Conservation (phyloP, 1,284 basidiomycete species). For the Cryptococcus sp. region DNA sequence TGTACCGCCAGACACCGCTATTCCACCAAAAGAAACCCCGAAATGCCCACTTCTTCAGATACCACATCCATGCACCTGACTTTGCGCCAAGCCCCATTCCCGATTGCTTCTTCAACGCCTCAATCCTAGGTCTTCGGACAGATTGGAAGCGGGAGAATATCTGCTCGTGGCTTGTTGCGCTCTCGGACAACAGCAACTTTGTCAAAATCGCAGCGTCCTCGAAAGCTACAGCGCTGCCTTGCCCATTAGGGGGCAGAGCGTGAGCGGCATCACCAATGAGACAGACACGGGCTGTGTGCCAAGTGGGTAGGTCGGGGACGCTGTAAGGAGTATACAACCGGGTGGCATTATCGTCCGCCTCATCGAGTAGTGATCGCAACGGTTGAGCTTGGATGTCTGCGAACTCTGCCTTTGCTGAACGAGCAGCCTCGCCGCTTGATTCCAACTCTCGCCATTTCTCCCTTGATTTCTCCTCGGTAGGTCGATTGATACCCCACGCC, state of each 20-base stretch:
- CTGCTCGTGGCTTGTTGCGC: conserved; percentile 2
- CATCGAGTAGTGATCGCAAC: conserved; percentile 21
- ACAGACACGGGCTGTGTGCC: conserved; percentile 20
- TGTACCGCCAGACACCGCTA: conserved; percentile 8
- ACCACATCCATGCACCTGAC: conserved; percentile 26
- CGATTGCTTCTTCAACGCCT: conserved; percentile 5
- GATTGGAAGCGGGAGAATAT: conserved; percentile 24
- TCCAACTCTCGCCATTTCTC: conserved; percentile 26
- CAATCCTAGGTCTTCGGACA: conserved; percentile 20
- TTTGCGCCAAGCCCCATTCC: conserved; percentile 9
- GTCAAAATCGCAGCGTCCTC: conserved; percentile 31
- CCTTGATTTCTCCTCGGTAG: conserved; percentile 15
- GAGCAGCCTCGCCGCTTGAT: conserved; percentile 23
- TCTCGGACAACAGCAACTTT: conserved; percentile 11
- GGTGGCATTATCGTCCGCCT: conserved; percentile 8
- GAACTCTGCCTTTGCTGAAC: conserved; percentile 16
- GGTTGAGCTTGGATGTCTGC: conserved; percentile 16
- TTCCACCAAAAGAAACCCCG: conserved; percentile 31
- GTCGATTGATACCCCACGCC: conserved; percentile 22
- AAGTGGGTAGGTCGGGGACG: conserved; percentile 22
- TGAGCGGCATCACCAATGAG: conserved; percentile 32
- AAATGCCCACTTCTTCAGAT: conserved; percentile 26
- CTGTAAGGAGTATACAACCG: conserved; percentile 28
- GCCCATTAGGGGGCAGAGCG: conserved; percentile 26
- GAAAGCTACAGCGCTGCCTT: conserved; percentile 28